Conservation (phyloP, 73 alveolate genomes). For the Paramecium caudatum region DNA sequence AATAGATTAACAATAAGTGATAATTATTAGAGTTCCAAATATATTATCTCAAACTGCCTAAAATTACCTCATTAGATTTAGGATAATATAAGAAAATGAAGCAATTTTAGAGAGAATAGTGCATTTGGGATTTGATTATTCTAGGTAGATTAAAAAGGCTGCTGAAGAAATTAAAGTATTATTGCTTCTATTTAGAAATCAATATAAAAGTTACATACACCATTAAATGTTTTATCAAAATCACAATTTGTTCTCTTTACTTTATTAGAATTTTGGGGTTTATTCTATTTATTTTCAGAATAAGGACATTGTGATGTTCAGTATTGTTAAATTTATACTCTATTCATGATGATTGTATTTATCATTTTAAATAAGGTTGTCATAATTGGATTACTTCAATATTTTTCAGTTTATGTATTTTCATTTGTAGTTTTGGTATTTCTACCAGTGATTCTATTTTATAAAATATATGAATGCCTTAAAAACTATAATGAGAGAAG, state of each 20-base stretch:
- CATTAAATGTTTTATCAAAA: background rate
- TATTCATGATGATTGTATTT: background rate
- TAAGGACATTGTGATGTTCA: background rate
- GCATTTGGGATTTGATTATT: background rate
- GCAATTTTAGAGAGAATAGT: background rate
- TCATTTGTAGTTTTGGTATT: background rate
- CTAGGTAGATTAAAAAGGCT: background rate
- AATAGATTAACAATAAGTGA: background rate
- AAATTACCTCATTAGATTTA: background rate
- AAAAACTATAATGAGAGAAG: too few relatives aligned
- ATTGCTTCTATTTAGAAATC: background rate
- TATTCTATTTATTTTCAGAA: background rate
- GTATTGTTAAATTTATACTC: background rate
- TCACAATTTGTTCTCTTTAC: background rate
- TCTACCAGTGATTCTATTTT: background rate
- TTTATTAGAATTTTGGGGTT: background rate
- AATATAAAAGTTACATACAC: background rate
- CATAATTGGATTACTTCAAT: background rate
- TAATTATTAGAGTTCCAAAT: background rate
- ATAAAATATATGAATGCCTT: background rate
- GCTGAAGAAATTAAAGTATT: background rate
- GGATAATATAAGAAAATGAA: background rate
- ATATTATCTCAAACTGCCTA: background rate
- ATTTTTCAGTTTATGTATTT: background rate
- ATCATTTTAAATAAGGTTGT: background rate